Evolutionary conservation across 1,284 basidiomycete species (phyloP), one percentile per base, ranked within the genome.

Genomic region (Pisolithus thermaeus): DNA sequence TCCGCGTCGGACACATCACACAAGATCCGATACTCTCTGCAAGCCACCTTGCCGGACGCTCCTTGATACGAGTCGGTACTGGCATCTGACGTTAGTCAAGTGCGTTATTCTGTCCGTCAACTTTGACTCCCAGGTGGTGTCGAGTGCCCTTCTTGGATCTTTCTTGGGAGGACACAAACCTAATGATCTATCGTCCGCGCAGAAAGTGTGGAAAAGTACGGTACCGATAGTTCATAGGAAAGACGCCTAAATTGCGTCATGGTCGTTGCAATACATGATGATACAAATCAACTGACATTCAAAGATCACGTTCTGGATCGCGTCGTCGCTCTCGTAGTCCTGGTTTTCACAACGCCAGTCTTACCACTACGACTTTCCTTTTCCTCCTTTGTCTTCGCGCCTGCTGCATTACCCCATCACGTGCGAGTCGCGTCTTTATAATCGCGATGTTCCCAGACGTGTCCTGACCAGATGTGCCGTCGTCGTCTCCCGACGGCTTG

Each of bases 401-500:
- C 47, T 9, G 52, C 52, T 11, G 53, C 45, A 47, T 47, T 36
- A 47, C 53, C 57, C 41, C 57, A 52, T 47, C 49, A 59, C 51
- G 11, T 11, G 30, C 58, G 55, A 28, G 55, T 52, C 2, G 53
- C 11, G 30, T 32, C 30, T 32, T 32, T 2, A 12, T 5, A 32
- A 56, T 61, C 32, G 55, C 47, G 11, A 56, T 49, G 48, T 27
- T 20, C 16, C 43, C 43, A 18, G n/a, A 7, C 22, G 44, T 18
- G 47, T 58, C 39, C 22, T 54, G 54, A 25, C 50, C 56, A 49
- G 50, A 53, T 14, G 52, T 47, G n/a, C 56, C 56, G 16, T 62
- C 61, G 16, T 65, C 65, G n/a, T 63, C 64, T 36, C 58, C 53
- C 8, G 45, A 51, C 22, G 71, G 72, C 5, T 71, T 72, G 57